Evolutionary conservation across 495 filamentous ascomycete genomes (phyloP), one percentile per base, ranked within the genome.

Genomic region (Bombardia bombarda): DNA sequence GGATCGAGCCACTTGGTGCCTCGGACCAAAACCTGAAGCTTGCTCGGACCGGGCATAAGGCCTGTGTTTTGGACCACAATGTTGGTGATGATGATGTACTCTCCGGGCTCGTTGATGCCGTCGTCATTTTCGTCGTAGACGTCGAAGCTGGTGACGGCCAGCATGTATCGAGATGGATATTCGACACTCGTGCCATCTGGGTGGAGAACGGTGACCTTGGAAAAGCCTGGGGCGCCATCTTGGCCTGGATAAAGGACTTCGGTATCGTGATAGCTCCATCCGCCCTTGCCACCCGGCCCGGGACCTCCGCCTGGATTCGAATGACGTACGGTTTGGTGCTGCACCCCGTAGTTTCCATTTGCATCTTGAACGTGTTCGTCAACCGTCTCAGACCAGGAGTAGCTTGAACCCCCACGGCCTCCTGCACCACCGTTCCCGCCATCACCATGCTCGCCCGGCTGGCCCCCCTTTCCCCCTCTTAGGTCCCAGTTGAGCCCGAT

Each of bases 101-200:
- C 68, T 3, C 68, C 68, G 1, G 68, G 68, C 39, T 72, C 68
- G 44, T 64, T 65, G 39, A 72, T 63, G n/a, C 57, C 56, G 34
- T 72, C 68, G 16, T 57, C 56, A 40, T 68, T 69, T 32, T 71
- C 67, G 38, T 72, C 68, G 7, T 55, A 50, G 16, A 71, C 45
- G 32, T 69, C 63, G 42, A 70, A 72, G 22, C 53, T 55, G 7
- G 52, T 49, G 9, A 72, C 50, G 4, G 45, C 51, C 12, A 72
- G 46, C 12, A 49, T 52, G 32, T 68, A 72, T 9, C 51, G 55
- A 17, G 51, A 55, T 0, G 52, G 52, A 40, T 68, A 72, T 30
- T 33, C 45, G 17, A 16, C 42, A 18, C 25, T 42, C 18, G 40
- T 56, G 39, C 24, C 45, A 35, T 55, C 54, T 34, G 38, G 26